Evolutionary conservation across 768 basidiomycete genomes (phyloP), one percentile per base, ranked within the genome.

Genomic region (Agrocybe praecox): DNA sequence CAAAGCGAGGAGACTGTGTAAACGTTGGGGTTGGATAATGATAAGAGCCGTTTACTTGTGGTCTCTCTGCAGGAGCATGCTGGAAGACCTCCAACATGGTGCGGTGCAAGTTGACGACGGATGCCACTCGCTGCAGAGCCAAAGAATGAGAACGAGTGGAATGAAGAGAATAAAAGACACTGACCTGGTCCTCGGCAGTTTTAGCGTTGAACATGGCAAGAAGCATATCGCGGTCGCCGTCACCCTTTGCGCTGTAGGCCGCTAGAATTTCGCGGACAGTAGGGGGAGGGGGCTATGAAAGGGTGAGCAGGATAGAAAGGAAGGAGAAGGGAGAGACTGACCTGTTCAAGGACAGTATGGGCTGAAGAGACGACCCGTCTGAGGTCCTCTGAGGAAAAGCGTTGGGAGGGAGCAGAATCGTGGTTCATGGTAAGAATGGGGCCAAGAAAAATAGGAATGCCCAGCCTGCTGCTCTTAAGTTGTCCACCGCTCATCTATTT

Each of bases 111-210:
- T 86, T 81, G 8, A 86, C 84, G 40, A 88, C 66, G 42, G 90
- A 84, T 15, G 91, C 87, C 46, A 90, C 74, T 49, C 91, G 86
- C 89, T 92, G 64, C 44, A 55, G 49, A 14, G 40, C 24, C 52
- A 50, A 46, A 58, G 34, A 49, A 53, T 52, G 45, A 53, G 50
- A 55, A 49, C 49, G 32, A 58, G 46, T 52, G 21, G 49, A n/a
- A 46, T 22, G 23, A 49, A 48, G 49, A 18, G 40, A 29, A 55
- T 32, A 29, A 42, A 52, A 47, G 51, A 66, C 84, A 42, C 61
- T n/a, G n/a, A 92, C 93, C 83, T 96, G 90, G 68, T 97, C 95
- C 70, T 97, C 95, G 12, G 95, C 89, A 46, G 87, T 83, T 77
- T 97, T 97, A 67, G 94, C 94, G 58, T 90, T 93, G 49, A 97